Conservation (phyloP, 169 alveolate species). For the Plasmodium gallinaceum region DNA sequence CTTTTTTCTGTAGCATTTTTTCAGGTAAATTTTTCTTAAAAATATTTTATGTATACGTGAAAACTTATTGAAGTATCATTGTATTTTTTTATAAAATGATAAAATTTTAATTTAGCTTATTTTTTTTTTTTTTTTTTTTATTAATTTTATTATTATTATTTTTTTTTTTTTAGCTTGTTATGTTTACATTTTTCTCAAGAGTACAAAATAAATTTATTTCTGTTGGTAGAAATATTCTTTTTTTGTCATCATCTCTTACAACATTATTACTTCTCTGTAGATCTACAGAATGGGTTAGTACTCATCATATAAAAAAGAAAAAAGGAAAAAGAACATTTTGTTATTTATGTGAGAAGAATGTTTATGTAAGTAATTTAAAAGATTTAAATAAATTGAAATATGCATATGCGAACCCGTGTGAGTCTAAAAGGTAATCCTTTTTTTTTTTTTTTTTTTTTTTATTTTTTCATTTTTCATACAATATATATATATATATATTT, state of each 20-base stretch:
- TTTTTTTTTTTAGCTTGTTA: slow-evolving; percentile 40
- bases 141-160: slow-evolving; percentile 1
- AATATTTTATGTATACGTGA: background rate
- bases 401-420: slow-evolving; percentile 74
- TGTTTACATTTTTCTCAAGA: slow-evolving; percentile 70
- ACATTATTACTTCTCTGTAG: slow-evolving; percentile 43
- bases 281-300: slow-evolving; percentile 75
- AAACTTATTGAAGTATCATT: background rate
- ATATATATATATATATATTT: background rate
- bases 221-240: slow-evolving; percentile 65
- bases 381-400: slow-evolving; percentile 66
- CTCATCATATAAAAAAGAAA: slow-evolving; percentile 70
- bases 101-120: background rate
- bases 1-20: slow-evolving; percentile 84
- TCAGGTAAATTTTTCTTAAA: slow-evolving; percentile 27
- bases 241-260: slow-evolving; percentile 70
- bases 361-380: slow-evolving; percentile 55
- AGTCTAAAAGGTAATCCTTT: slow-evolving; percentile 33
- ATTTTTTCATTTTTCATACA: background rate
- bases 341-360: slow-evolving; percentile 72
- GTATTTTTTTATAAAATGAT: slow-evolving; percentile 13
- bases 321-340: slow-evolving; percentile 72
- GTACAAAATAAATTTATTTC: slow-evolving; percentile 57
- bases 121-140: background rate
- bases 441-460: background rate